Evolutionary conservation across 1,284 basidiomycete genomes (phyloP).

Genomic region (Inonotus hispidus): DNA sequence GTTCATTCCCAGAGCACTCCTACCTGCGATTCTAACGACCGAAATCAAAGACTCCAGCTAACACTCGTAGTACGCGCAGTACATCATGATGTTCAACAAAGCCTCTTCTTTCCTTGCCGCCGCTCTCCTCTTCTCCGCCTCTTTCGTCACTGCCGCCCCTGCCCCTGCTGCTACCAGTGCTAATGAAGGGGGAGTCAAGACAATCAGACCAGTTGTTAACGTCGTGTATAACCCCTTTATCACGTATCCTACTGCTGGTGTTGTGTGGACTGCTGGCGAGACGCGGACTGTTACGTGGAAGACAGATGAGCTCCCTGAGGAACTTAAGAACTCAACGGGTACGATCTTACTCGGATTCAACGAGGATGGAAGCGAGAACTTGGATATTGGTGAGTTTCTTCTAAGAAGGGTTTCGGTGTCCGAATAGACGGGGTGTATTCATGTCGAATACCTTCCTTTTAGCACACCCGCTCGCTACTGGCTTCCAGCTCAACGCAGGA

Average conservation of each 20-base stretch:
- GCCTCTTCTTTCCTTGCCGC: conserved; percentile 19
- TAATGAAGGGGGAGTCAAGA: neutral
- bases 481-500: conserved; percentile 48
- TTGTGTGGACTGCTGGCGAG: conserved; percentile 34
- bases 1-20: neutral
- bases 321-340: conserved; percentile 27
- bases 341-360: conserved; percentile 35
- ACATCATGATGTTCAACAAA: conserved; percentile 11
- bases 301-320: conserved; percentile 30
- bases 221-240: conserved; percentile 45
- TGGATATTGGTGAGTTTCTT: conserved; percentile 13
- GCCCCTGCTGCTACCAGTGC: conserved; percentile 19
- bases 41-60: neutral
- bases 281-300: conserved; percentile 40
- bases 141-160: conserved; percentile 27
- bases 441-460: neutral
- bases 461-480: conserved; percentile 44
- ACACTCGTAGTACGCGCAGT: conserved; percentile 14
- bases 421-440: neutral
- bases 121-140: conserved; percentile 24
- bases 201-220: conserved; percentile 25
- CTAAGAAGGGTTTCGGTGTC: neutral
- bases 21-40: neutral
- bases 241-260: conserved; percentile 30
- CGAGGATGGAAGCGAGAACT: conserved; percentile 9